phyloP scores from a whole-genome alignment of 768 basidiomycete genomes.

The Favolaschia claudopus region DNA sequence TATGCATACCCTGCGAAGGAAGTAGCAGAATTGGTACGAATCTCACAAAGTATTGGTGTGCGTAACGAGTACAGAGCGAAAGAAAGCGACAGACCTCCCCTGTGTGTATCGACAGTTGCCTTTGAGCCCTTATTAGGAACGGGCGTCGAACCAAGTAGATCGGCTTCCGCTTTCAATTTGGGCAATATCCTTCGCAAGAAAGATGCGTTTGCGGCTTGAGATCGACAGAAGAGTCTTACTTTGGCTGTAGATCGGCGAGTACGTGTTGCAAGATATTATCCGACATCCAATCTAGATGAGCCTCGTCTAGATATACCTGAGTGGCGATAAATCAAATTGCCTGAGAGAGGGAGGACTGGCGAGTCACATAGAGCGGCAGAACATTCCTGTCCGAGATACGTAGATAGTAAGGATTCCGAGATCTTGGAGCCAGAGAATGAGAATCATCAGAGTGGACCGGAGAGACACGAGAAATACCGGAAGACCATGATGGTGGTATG shows the following conservation, averaged over 20 bases:
- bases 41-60: constrained; percentile 52
- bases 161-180: constrained; percentile 69
- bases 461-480: no score
- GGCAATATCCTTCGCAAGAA: constrained; percentile 65
- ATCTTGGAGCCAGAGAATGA: constrained; percentile 21
- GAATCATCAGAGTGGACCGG: neutral
- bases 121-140: constrained; percentile 65
- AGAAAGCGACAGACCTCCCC: constrained; percentile 69
- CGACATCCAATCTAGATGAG: constrained; percentile 91
- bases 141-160: constrained; percentile 48
- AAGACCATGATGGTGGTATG: no score
- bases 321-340: constrained; percentile 8
- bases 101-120: constrained; percentile 80
- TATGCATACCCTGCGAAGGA: no score
- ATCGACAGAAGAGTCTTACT: constrained; percentile 46
- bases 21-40: constrained; percentile 91
- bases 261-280: constrained; percentile 82
- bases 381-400: constrained; percentile 77
- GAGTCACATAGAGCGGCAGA: constrained; percentile 79
- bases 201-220: neutral
- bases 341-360: neutral
- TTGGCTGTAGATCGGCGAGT: constrained; percentile 77
- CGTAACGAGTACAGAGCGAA: neutral
- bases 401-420: constrained; percentile 84
- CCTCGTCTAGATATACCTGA: constrained; percentile 87